Evolutionary conservation across 306 rosid species (phyloP).

Genomic region (Benincasa hispida): DNA sequence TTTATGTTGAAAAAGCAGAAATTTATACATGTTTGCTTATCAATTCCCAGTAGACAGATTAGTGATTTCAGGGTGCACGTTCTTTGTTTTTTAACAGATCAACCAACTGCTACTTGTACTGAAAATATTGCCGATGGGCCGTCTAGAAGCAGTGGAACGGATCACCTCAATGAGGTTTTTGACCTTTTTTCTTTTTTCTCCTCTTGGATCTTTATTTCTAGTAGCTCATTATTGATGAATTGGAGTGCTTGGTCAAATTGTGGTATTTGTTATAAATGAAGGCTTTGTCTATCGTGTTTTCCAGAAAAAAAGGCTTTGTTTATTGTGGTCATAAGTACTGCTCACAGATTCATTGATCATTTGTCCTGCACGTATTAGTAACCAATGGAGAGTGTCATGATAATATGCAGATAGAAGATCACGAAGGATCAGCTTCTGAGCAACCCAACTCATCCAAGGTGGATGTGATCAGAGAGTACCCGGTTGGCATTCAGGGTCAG

Average conservation of each 20-base stretch:
- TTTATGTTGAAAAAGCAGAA: neutral
- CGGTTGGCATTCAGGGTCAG: slow-evolving; percentile 5
- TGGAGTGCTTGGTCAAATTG: neutral
- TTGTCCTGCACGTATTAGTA: neutral
- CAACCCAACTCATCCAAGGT: slow-evolving; percentile 12
- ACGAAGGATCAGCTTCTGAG: slow-evolving; percentile 18
- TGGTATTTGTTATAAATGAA: neutral
- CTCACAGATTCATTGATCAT: neutral
- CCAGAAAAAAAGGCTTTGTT: neutral
- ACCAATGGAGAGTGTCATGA: neutral
- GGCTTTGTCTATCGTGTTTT: neutral
- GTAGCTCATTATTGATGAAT: neutral
- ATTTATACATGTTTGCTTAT: neutral
- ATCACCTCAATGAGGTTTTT: slow-evolving; percentile 36
- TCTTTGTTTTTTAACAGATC: slow-evolving; percentile 20
- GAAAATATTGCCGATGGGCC: slow-evolving; percentile 19
- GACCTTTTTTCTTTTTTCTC: neutral
- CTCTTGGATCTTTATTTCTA: neutral
- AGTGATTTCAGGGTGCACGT: neutral
- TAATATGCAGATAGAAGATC: slow-evolving; percentile 37
- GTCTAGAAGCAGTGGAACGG: slow-evolving; percentile 18
- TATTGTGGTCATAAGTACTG: neutral
- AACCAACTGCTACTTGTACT: slow-evolving; percentile 19
- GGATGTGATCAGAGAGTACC: slow-evolving; percentile 13
- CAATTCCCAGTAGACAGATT: neutral